Base-by-base conservation (phyloP, 306 rosid genomes). In the Mucuna pruriens region DNA sequence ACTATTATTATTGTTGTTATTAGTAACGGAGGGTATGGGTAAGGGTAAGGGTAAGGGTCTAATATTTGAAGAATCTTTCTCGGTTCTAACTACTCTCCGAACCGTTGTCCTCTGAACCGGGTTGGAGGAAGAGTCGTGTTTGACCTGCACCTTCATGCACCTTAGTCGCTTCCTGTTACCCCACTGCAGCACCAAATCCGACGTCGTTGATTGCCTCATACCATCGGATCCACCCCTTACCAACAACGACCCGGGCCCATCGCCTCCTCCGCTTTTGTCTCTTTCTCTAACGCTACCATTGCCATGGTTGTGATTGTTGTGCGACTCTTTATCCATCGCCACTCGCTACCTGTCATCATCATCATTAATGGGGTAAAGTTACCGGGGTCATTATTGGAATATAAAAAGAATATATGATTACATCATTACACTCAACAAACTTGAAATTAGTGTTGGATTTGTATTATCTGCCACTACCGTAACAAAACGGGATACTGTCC, bases 121-220 rank as follows among this genome's bases (percentile, higher is more conserved):
- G 39, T 79, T 87, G 55, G 90, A 42, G 7, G 61, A 54, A 36
- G 92, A 83, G 76, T 89, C 87, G 83, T 92, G 94, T 76, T 89
- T 92, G 36, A 87, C 94, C 92, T 90, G 97, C 49, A 91, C 89
- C 90, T 94, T 94, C 98, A 90, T 94, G 76, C 94, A 94, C 86
- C 98, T 69, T 39, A 87, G 91, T 66, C 98, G 89, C 90, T 94
- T 94, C 74, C 97, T 92, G 84, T 91, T 94, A 46, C 98, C 98
- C 98, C 98, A 94, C 86, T 88, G 94, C 74, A 91, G 82, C 20
- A 84, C 92, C 72, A 92, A 90, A 75, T 91, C 92, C 2, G 96
- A 83, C 73, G 94, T 51, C 62, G 97, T 71, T 78, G 91, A 87
- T 11, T 85, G 94, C 23, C 89, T 79, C 9, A 86, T 29, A 3